Base-by-base conservation (phyloP, 228 moss, liverwort and hornwort genomes). In the Sphagnum fallax region DNA sequence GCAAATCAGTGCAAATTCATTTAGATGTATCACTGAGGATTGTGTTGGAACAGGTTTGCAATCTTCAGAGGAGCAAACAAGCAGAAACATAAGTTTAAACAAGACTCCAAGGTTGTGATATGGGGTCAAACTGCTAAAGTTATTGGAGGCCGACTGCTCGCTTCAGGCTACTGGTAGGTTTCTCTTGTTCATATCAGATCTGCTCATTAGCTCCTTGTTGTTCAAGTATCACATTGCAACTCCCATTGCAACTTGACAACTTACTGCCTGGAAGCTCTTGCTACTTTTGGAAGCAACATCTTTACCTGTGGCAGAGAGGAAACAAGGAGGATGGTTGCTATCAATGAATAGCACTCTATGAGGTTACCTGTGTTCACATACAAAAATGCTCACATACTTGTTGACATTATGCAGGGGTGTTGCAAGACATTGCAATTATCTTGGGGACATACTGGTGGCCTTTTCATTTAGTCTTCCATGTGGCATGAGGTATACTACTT, bases 41-140 rank as follows among this genome's bases (percentile, higher is more conserved):
- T 55, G 55, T 12, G 12, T 76, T 47, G 68, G 78, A 65, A 67
- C 81, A 94, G 94, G 78, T 98, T 83, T 74, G 63, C 70, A 64
- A 78, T 94, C 16, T 98, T 98, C 68, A 93, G 98, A 66, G 94
- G 94, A 69, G 83, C 98, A 68, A 98, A 98, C 75, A 90, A 63
- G 71, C 98, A 98, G 77, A 98, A 98, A 69, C 98, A 98, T 75
- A 76, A 70, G 63, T 98, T 98, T 78, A 98, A 98, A 72, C 91
- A 91, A 60, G 76, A 98, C 69, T 72, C 94, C 5, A 92, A 90
- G 67, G 87, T 87, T 65, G 14, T 87, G 50, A 94, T 98, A 49
- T 98, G 98, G 98, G 92, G 92, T 49, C 78, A 79, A 62, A 80
- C 90, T 18, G 90, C 90, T 5, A 86, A 92, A 81, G 77, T 83